These are phyloP conservation scores for Aegilops speltoides DNA, from an alignment of 176 grass and related monocot genomes.

Conservation along the genomic window DNA sequence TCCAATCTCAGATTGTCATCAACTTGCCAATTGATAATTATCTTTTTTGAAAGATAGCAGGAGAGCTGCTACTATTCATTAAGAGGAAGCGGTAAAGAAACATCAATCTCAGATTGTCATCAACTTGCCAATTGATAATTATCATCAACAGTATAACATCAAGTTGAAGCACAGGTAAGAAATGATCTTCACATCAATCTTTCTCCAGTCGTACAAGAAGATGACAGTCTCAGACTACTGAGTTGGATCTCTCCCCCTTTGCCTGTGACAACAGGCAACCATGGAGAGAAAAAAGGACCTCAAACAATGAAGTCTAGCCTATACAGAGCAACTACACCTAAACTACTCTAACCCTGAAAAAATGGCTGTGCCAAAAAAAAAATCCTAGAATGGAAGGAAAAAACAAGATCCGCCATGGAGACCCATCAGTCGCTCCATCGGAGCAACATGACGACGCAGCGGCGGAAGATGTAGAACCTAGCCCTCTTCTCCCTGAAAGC, in stretches of 20 bases:
- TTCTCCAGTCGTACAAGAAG: constrained; percentile 39
- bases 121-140: neutral
- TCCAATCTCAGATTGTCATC: constrained; percentile 4
- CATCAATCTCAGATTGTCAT: neutral
- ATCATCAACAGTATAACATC: constrained; percentile 14
- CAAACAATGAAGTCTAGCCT: constrained; percentile 19
- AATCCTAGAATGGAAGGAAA: constrained; percentile 21
- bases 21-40: neutral
- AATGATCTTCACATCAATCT: neutral
- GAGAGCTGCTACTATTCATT: too few species aligned
- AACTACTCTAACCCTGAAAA: constrained; percentile 32
- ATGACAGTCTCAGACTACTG: neutral
- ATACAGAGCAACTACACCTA: constrained; percentile 42
- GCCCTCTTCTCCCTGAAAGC: constrained; percentile 60
- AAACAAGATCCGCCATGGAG: constrained; percentile 11
- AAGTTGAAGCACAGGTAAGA: constrained; percentile 5
- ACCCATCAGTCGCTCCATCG: constrained; percentile 50
- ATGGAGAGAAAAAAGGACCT: constrained; percentile 23
- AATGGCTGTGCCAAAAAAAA: constrained; percentile 26
- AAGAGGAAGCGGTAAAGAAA: too few species aligned
- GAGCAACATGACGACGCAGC: constrained; percentile 55
- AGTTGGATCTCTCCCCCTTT: constrained; percentile 31
- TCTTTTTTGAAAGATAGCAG: too few species aligned
- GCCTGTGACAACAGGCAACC: constrained; percentile 12
- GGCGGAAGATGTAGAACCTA: constrained; percentile 60